Percentiles rank a stretch among this genome's conserved stretches.
These are phyloP conservation scores for Candida maris DNA, from an alignment of 805 yeast species.

Conservation along the genomic window DNA sequence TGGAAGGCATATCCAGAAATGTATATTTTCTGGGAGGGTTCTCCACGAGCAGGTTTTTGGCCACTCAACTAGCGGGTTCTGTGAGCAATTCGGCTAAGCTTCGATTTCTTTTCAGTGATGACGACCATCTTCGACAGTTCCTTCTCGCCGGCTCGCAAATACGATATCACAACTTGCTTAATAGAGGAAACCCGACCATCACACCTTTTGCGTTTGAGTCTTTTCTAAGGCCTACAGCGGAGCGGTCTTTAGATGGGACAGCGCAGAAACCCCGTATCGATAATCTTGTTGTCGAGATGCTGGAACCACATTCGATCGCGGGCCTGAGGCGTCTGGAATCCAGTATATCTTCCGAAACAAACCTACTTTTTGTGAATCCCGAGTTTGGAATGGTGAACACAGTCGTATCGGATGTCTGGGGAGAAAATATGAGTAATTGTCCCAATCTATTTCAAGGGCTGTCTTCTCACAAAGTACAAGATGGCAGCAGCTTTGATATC, in stretches of 20 bases:
- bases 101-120: conserved; percentile 10
- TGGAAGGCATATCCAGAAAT: conserved; percentile 8
- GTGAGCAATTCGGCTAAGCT: conserved; percentile 5
- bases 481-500: conserved; percentile 20
- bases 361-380: conserved; percentile 25
- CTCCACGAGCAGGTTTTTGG: conserved; percentile 16
- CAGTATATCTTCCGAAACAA: conserved; percentile 16
- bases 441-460: conserved; percentile 24
- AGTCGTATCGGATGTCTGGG: conserved; percentile 7
- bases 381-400: conserved; percentile 17
- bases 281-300: conserved; percentile 12
- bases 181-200: conserved; percentile 10
- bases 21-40: conserved; percentile 19
- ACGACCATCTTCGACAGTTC: conserved; percentile 7
- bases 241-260: not conserved
- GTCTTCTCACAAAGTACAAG: conserved; percentile 17
- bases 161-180: conserved; percentile 11
- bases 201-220: conserved; percentile 6
- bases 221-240: conserved; percentile 3
- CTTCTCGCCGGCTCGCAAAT: conserved; percentile 10
- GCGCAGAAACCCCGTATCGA: conserved; percentile 5
- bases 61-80: conserved; percentile 16
- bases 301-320: conserved; percentile 2
- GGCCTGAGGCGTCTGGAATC: conserved; percentile 7
- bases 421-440: not conserved